Percentiles rank a stretch among this genome's conserved stretches.
Conservation (phyloP, 2,329 filamentous ascomycete genomes). For the Cladosporium sp. region DNA sequence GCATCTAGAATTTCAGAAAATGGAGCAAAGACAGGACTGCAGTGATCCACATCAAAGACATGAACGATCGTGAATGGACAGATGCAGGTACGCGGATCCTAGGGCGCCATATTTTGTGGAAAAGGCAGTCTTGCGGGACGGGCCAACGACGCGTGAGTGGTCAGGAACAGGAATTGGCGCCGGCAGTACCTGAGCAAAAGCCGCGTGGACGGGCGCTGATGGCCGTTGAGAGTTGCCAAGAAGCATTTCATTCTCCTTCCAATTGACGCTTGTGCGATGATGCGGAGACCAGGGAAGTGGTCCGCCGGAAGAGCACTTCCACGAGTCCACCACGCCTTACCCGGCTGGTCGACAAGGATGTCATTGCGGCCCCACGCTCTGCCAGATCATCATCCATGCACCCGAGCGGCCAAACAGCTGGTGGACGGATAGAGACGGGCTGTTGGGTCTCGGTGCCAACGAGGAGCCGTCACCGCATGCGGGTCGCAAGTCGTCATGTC, state of each 20-base stretch:
- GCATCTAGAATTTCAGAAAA: constrained; percentile 5
- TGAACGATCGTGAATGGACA: constrained; percentile 9
- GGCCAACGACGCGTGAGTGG: constrained; percentile 2
- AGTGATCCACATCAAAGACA: neutral
- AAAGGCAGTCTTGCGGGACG: constrained; percentile 7
- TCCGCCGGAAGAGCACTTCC: neutral
- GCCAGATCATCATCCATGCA: neutral
- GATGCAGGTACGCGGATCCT: constrained; percentile 11
- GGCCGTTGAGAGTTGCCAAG: constrained; percentile 11
- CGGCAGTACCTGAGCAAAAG: constrained; percentile 12
- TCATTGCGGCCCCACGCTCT: constrained; percentile 4
- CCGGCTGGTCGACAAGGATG: neutral
- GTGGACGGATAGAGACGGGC: neutral
- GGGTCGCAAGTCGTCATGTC: neutral
- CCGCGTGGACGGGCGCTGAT: constrained; percentile 7
- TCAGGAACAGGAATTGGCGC: neutral
- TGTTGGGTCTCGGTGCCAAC: neutral
- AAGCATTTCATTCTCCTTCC: neutral
- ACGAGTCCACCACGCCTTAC: constrained; percentile 2
- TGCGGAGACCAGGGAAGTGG: constrained; percentile 1
- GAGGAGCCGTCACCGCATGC: neutral
- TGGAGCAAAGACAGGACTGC: constrained; percentile 3
- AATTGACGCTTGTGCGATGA: neutral
- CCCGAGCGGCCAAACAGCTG: neutral
- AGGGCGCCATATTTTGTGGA: neutral